Evolutionary conservation across 805 yeast species (phyloP), one percentile per base, ranked within the genome.

Genomic region (Starmera quercuum): DNA sequence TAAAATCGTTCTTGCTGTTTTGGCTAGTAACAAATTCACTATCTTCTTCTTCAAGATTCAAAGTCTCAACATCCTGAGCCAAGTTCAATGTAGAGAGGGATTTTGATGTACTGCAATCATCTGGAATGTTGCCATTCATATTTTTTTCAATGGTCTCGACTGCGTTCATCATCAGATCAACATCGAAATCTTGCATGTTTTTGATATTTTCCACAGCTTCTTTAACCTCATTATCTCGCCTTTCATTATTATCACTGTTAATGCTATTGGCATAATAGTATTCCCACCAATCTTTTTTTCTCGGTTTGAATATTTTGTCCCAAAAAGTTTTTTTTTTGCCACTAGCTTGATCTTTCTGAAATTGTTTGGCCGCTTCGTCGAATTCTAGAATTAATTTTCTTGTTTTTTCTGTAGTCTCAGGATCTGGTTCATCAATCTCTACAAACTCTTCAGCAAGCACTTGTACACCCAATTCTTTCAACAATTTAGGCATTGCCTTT

Each of bases 401-500:
- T 50, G 87, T 94, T 44, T 90, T 75, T 44, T 87, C 87, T 17
- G 75, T 71, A 47, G 80, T 77, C 45, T 85, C 95, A 3, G 95
- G 85, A 56, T 90, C 95, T 1, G 96, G 94, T 51, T 90, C 97
- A 54, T 88, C 97, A 45, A 92, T 88, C 57, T 92, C 98, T 14
- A 83, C 80, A 53, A 92, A 92, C 54, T 88, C 95, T 38, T 92
- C 98, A 41, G 81, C 75, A 27, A 87, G 54, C 5, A 92, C 86
- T 35, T 83, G 81, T 77, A 94, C 82, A 4, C 83, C 88, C 26
- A 84, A 47, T 32, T 62, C 58, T 41, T 72, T 71, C 43, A 92
- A 54, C 29, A 92, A 66, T 46, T 75, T 75, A 1, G 99, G 99
- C 72, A 92, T 86, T 10, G 86, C 87, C 41, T 81, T 81, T 62